phyloP scores from a whole-genome alignment of 176 grass and related monocot species.

The Triticum urartu region DNA sequence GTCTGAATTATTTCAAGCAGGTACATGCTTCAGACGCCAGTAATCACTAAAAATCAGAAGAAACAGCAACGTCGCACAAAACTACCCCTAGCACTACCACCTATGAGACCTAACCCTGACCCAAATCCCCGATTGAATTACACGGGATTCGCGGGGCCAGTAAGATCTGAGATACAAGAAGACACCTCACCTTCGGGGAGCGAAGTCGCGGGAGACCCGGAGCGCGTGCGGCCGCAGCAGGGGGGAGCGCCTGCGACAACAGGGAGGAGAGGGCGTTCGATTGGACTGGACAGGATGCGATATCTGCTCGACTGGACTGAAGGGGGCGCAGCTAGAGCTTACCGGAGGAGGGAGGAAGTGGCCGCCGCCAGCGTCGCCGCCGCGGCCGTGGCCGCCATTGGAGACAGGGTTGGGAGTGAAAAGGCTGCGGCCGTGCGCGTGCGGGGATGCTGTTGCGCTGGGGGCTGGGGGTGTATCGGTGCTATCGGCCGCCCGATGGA shows the following conservation, averaged over 20 bases:
- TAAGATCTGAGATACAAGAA: background rate
- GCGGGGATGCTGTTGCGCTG: background rate
- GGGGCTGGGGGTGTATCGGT: background rate
- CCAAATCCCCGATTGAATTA: background rate
- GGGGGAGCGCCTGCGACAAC: conserved; percentile 27
- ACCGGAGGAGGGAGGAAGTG: conserved; percentile 39
- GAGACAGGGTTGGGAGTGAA: background rate
- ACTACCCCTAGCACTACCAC: background rate
- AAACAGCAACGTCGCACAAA: background rate
- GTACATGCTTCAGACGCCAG: background rate
- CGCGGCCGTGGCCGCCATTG: conserved; percentile 42
- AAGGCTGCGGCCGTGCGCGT: background rate
- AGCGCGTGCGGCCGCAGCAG: conserved; percentile 39
- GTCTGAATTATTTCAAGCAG: background rate
- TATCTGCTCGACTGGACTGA: background rate
- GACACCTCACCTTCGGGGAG: conserved; percentile 29
- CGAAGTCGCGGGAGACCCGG: conserved; percentile 14
- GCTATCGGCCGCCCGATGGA: background rate
- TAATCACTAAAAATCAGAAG: background rate
- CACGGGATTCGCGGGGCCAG: background rate
- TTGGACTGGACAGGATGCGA: background rate
- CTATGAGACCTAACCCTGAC: background rate
- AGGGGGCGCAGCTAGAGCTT: background rate
- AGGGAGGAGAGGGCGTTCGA: background rate
- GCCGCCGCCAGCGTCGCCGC: conserved; percentile 36